A percentile compares a stretch with the other conserved stretches of the same genome.
Conservation (phyloP, 78 protist genomes). For the Polysphondylium violaceum region DNA sequence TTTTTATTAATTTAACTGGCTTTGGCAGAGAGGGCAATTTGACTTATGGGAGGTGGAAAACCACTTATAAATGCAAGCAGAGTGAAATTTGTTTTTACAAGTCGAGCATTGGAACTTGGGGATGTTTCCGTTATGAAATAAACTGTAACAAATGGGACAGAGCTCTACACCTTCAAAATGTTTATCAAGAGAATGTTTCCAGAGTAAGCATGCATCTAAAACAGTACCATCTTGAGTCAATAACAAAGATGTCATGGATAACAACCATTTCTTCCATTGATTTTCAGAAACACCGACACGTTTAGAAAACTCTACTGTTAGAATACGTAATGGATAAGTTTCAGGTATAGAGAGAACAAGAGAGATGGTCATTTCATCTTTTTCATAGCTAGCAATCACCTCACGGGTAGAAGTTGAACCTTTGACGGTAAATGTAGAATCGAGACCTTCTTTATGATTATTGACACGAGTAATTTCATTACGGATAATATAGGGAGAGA, state of each 20-base stretch:
- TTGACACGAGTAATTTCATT: conserved; percentile 46
- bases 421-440: conserved; percentile 19
- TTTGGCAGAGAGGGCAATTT: conserved; percentile 86
- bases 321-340: conserved; percentile 74
- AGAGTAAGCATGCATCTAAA: conserved; percentile 84
- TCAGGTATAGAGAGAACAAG: conserved; percentile 70
- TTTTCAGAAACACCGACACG: conserved; percentile 85
- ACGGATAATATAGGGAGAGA: conserved; percentile 49
- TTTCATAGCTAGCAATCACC: conserved; percentile 60
- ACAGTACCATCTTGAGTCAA: conserved; percentile 84
- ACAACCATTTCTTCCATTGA: conserved; percentile 85
- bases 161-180: conserved; percentile 91
- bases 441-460: conserved; percentile 2
- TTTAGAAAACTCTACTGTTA: conserved; percentile 65
- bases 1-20: no score
- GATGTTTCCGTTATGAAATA: conserved; percentile 82
- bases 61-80: conserved; percentile 92
- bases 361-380: conserved; percentile 77
- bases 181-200: conserved; percentile 83
- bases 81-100: conserved; percentile 88
- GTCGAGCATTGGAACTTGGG: conserved; percentile 85
- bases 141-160: conserved; percentile 90
- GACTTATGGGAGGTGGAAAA: conserved; percentile 81
- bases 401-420: conserved; percentile 37
- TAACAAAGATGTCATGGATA: conserved; percentile 84